phyloP scores from a whole-genome alignment of 257 asterid species.

The Nyctanthes arbortristis region DNA sequence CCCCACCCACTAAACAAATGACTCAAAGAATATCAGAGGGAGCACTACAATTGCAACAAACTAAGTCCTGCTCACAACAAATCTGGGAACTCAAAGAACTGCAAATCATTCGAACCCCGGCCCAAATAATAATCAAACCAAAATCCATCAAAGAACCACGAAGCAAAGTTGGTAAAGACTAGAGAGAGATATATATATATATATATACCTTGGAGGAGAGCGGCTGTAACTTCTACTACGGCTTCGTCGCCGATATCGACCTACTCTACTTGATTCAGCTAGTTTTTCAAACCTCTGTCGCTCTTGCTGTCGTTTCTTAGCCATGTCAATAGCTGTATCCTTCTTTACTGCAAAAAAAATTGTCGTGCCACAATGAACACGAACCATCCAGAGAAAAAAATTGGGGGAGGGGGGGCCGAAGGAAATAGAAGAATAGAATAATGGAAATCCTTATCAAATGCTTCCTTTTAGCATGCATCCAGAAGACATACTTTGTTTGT shows the following conservation, averaged over 20 bases:
- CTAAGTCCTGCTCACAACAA: not conserved
- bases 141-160: not conserved
- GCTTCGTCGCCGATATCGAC: conserved; percentile 65
- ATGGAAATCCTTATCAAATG: conserved; percentile 16
- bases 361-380: conserved; percentile 20
- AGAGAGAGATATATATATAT: too few species aligned
- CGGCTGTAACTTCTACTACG: conserved; percentile 87
- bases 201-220: conserved; percentile 82
- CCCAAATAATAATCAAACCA: not conserved
- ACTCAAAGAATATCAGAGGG: not conserved
- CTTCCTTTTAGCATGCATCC: conserved; percentile 43
- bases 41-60: not conserved
- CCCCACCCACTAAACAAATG: too few species aligned
- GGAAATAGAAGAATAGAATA: not conserved
- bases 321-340: conserved; percentile 87
- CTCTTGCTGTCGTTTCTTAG: conserved; percentile 95
- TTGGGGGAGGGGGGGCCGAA: conserved; percentile 11
- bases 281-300: conserved; percentile 88
- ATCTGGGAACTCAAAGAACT: not conserved
- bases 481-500: conserved; percentile 81
- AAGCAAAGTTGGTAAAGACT: not conserved
- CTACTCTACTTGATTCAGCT: conserved; percentile 67
- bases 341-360: conserved; percentile 69
- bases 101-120: not conserved
- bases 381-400: conserved; percentile 22